These are phyloP conservation scores for Syncephalastrum monosporum DNA, from an alignment of 371 early-diverging fungal species.

Conservation along the genomic window DNA sequence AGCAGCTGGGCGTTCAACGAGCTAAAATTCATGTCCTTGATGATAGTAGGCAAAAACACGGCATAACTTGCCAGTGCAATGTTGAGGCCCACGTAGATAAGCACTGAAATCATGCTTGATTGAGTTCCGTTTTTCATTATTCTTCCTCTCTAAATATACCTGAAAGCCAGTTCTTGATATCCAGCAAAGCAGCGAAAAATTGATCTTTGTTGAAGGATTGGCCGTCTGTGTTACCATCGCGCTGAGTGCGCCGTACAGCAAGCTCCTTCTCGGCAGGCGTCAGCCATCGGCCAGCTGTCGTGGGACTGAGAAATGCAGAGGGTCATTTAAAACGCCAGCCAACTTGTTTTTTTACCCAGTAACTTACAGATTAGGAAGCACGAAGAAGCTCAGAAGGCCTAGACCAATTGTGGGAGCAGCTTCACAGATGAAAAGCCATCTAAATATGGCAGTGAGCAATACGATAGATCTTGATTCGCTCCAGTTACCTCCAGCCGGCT, in stretches of 20 bases:
- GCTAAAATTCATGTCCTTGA: conserved; percentile 37
- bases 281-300: conserved; percentile 32
- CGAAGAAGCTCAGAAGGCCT: conserved; percentile 39
- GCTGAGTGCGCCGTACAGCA: conserved; percentile 27
- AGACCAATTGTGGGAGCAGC: conserved; percentile 55
- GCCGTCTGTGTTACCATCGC: conserved; percentile 29
- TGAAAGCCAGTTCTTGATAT: conserved; percentile 38
- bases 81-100: conserved; percentile 45
- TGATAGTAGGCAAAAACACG: conserved; percentile 41
- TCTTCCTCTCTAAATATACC: conserved; percentile 15
- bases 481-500: conserved; percentile 35
- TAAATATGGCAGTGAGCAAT: not conserved
- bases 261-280: conserved; percentile 37
- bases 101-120: conserved; percentile 18
- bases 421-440: conserved; percentile 62
- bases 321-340: not conserved
- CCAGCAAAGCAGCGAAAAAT: conserved; percentile 31
- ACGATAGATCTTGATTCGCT: not conserved
- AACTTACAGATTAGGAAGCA: conserved; percentile 32
- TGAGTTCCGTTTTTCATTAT: not conserved
- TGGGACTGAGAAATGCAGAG: conserved; percentile 17
- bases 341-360: not conserved
- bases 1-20: conserved; percentile 33
- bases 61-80: conserved; percentile 36
- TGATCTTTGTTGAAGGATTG: conserved; percentile 35